Percentiles rank a stretch among this genome's conserved stretches.
Evolutionary conservation across 768 basidiomycete species (phyloP).

Genomic region (Boletus vinaceobasis): DNA sequence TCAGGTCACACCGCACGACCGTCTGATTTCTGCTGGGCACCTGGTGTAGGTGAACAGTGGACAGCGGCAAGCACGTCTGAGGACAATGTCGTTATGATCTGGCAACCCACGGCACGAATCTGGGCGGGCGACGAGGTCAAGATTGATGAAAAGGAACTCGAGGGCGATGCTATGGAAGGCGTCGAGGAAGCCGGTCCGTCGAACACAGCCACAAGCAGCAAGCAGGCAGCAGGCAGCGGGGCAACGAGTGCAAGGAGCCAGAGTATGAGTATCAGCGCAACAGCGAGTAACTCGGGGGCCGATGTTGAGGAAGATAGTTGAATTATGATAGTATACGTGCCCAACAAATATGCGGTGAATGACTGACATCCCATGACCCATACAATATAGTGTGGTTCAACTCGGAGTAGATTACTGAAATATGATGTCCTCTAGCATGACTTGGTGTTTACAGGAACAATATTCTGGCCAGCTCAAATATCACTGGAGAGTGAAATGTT

Average conservation of each 20-base stretch:
- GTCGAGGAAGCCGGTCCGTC: constrained; percentile 44
- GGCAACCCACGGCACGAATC: constrained; percentile 94
- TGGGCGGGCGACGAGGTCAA: constrained; percentile 89
- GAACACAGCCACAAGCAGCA: constrained; percentile 12
- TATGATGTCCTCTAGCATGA: not conserved
- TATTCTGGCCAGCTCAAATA: constrained; percentile 69
- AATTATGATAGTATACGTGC: constrained; percentile 9
- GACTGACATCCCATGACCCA: constrained; percentile 5
- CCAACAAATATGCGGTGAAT: constrained; percentile 13
- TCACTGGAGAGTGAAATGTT: constrained; percentile 40
- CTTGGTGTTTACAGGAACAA: constrained; percentile 54
- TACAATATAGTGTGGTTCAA: not conserved
- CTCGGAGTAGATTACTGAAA: not conserved
- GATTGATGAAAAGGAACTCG: constrained; percentile 82
- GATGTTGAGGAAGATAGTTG: constrained; percentile 39
- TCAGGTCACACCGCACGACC: constrained; percentile 87
- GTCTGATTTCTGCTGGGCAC: constrained; percentile 96
- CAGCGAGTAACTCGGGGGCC: constrained; percentile 47
- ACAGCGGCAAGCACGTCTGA: constrained; percentile 86
- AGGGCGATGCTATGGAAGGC: constrained; percentile 76
- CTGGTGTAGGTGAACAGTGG: constrained; percentile 77
- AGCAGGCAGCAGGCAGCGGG: constrained; percentile 26
- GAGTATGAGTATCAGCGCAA: constrained; percentile 60
- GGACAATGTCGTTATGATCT: constrained; percentile 95
- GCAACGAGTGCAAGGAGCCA: constrained; percentile 47